These are phyloP conservation scores for Lactarius psammicola DNA, from an alignment of 768 basidiomycete genomes.

Conservation along the genomic window DNA sequence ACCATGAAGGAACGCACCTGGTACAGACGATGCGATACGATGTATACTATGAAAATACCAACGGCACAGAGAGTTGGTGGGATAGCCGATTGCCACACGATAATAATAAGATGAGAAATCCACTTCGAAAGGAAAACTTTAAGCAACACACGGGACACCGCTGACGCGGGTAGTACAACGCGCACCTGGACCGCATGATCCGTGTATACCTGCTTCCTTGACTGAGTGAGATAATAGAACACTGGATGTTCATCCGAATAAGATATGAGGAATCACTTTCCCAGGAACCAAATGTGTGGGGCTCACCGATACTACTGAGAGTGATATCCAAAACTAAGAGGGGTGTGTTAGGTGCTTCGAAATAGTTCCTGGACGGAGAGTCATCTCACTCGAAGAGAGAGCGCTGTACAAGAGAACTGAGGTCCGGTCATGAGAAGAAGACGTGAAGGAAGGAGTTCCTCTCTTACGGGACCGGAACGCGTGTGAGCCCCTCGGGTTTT, in stretches of 20 bases:
- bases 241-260: neutral
- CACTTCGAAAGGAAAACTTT: neutral
- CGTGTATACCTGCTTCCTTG: neutral
- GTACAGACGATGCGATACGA: neutral
- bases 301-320: slow-evolving; percentile 5
- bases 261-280: neutral
- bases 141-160: neutral
- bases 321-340: slow-evolving; percentile 7
- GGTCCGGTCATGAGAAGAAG: neutral
- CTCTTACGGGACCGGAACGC: slow-evolving; percentile 4
- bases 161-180: neutral
- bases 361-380: neutral
- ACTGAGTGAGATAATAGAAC: slow-evolving; percentile 6
- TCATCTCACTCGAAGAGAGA: slow-evolving; percentile 2
- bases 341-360: neutral
- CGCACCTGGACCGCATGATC: slow-evolving; percentile 10
- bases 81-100: slow-evolving; percentile 14
- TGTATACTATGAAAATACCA: neutral
- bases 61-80: slow-evolving; percentile 7
- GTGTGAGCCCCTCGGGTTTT: neutral
- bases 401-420: neutral
- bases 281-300: neutral
- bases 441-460: neutral
- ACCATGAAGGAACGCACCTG: neutral
- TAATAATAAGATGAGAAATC: neutral